Evolutionary conservation across 495 filamentous ascomycete genomes (phyloP).

Genomic region (Penicillium herquei): DNA sequence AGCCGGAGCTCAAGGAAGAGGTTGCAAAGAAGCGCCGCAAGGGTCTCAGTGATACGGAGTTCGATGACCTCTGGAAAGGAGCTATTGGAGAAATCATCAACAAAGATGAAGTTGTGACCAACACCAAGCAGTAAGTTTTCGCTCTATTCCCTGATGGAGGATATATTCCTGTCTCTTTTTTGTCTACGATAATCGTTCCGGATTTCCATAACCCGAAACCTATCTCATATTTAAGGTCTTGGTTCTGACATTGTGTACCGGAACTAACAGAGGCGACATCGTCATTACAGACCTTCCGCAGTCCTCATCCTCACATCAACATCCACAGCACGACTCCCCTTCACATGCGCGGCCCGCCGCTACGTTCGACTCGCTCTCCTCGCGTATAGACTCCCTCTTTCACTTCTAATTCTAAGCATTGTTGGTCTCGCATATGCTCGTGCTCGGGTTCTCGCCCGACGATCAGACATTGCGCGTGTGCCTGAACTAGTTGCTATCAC

Average conservation of each 20-base stretch:
- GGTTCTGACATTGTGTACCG: slow-evolving; percentile 47
- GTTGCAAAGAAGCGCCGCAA: slow-evolving; percentile 71
- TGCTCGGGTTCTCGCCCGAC: slow-evolving; percentile 51
- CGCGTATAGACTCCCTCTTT: slow-evolving; percentile 93
- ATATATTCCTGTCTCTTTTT: slow-evolving; percentile 21
- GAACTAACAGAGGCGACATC: slow-evolving; percentile 77
- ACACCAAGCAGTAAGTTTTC: slow-evolving; percentile 72
- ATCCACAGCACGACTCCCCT: slow-evolving; percentile 84
- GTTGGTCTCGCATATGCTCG: slow-evolving; percentile 55
- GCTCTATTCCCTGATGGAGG: slow-evolving; percentile 23
- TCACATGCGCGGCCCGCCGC: slow-evolving; percentile 83
- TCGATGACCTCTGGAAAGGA: slow-evolving; percentile 85
- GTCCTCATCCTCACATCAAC: slow-evolving; percentile 60
- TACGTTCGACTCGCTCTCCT: slow-evolving; percentile 89
- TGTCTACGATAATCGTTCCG: slow-evolving; percentile 14
- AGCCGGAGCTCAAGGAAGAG: slow-evolving; percentile 71
- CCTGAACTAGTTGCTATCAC: slow-evolving; percentile 79
- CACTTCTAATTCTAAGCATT: slow-evolving; percentile 58
- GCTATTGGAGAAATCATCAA: slow-evolving; percentile 82
- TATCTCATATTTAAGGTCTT: slow-evolving; percentile 31
- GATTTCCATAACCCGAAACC: slow-evolving; percentile 17
- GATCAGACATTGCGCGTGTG: slow-evolving; percentile 64
- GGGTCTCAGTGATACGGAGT: slow-evolving; percentile 80
- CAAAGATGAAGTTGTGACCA: slow-evolving; percentile 76
- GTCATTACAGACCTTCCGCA: slow-evolving; percentile 63